Evolutionary conservation across 164 flowering plant species (phyloP), one percentile per base, ranked within the genome.

Genomic region (Magnolia sinica): DNA sequence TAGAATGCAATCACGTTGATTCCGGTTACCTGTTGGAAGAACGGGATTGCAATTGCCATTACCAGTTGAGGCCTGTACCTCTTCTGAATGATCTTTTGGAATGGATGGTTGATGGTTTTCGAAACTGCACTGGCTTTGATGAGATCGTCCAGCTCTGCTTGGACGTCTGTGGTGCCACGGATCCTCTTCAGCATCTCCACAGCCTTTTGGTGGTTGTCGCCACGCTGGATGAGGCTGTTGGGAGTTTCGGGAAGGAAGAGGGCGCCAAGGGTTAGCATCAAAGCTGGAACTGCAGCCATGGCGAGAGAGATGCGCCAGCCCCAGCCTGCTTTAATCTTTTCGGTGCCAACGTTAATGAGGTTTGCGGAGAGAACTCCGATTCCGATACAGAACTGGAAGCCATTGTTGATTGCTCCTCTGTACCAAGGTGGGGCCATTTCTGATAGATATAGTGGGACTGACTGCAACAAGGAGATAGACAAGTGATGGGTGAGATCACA

Each of bases 401-500:
- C 88, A 58, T 75, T 85, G 89, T 79, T 91, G 64, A 90, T 49
- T 20, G 88, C 89, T 81, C 98, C 98, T 64, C 84, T 59, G 65
- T 76, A 74, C 49, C 24, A 63, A 8, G 84, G 65, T 50, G 84
- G 82, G 8, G 98, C 90, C 96, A 93, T 91, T 83, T 91, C 98
- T 0, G 93, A 90, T 7, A 93, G 85, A 75, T 93, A 93, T 0
- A 92, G 71, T 13, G 97, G 97, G 3, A 89, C 91, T 5, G 94
- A 64, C 97, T 92, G 87, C 76, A 77, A 22, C 49, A 74, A 19
- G 24, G 8, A 64, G 20, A 50, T 50, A 22, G 8, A 11, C 27
- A 20, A 29, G 72, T 3, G 13, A 37, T 37, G 45, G 45, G 45
- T 37, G 45, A 37, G 45, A 37, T 37, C 45, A 37, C 45, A 37